Base-by-base conservation (phyloP, 345 rosid genomes). In the Gossypium arboreum region DNA sequence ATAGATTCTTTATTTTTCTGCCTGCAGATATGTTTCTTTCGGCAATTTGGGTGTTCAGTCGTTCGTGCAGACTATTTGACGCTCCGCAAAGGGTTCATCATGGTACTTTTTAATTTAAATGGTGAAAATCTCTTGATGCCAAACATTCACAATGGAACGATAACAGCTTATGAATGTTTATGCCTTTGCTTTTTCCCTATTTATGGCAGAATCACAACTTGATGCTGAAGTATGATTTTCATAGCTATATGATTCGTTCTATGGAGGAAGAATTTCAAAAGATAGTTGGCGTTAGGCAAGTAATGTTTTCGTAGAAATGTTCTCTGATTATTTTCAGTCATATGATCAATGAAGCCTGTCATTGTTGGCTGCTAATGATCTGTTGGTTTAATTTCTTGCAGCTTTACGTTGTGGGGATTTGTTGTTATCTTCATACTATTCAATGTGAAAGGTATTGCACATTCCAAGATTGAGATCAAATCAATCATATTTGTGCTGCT, bases 231-330 rank as follows among this genome's bases (percentile, higher is more conserved):
- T 93, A 93, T 71, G 98, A 95, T 85, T 95, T 95, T 80, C 98
- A 93, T 74, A 86, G 96, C 85, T 95, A 95, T 71, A 93, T 95
- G 99, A 83, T 93, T 73, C 97, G 99, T 61, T 90, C 99, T 56
- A 95, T 91, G 99, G 99, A 95, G 81, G 99, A 95, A 84, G 98
- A 95, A 81, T 93, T 95, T 82, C 96, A 89, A 69, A 87, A 80
- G 75, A 95, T 93, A 55, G 99, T 95, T 77, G 98, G 99, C 80
- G 94, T 95, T 68, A 93, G 98, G 99, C 91, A 82, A 78, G 83
- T 24, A 75, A 45, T 65, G 39, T 59, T 72, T 44, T 52, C 67
- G 18, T n/a, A 29, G 18, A 6, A n/a, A 77, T 12, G 3, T 24
- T 78, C 66, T 55, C 65, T 70, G 29, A 51, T 50, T 52, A 59